These are phyloP conservation scores for Pseudogymnoascus sp. DNA, from an alignment of 2,329 filamentous ascomycete genomes.

Conservation along the genomic window DNA sequence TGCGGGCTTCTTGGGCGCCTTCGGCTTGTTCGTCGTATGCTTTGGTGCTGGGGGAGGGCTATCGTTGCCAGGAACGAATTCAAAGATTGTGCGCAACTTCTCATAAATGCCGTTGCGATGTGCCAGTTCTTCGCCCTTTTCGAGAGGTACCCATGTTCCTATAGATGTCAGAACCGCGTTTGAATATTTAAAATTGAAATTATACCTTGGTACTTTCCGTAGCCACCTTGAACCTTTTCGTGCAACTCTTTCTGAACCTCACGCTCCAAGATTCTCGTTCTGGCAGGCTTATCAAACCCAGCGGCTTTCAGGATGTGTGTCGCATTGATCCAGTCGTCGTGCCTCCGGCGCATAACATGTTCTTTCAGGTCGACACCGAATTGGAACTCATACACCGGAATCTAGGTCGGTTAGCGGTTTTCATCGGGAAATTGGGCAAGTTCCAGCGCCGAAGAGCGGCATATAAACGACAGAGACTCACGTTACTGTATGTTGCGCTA, in stretches of 20 bases:
- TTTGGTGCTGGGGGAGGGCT: constrained; percentile 92
- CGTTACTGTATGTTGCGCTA: constrained; percentile 64
- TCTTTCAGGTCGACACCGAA: constrained; percentile 70
- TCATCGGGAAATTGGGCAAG: constrained; percentile 17
- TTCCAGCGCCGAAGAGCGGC: constrained; percentile 8
- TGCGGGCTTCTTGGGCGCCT: constrained; percentile 62
- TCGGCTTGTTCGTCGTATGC: constrained; percentile 82
- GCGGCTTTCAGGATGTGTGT: constrained; percentile 97
- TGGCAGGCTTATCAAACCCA: constrained; percentile 91
- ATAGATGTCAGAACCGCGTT: constrained; percentile 18
- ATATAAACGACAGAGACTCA: constrained; percentile 34
- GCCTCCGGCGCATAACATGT: constrained; percentile 92
- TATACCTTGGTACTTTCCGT: constrained; percentile 93
- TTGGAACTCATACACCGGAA: constrained; percentile 91
- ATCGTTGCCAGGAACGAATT: constrained; percentile 75
- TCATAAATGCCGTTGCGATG: constrained; percentile 82
- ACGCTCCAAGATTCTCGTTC: constrained; percentile 89
- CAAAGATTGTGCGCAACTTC: constrained; percentile 79
- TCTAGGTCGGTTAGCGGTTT: constrained; percentile 44
- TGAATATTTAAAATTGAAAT: background rate
- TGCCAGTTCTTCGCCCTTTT: constrained; percentile 73
- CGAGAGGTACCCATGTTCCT: constrained; percentile 95
- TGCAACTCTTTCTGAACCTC: constrained; percentile 95
- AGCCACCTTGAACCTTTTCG: constrained; percentile 96
- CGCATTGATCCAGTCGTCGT: constrained; percentile 98